These are phyloP conservation scores for Tephrocybe sp. DNA, from an alignment of 768 basidiomycete genomes.

Conservation along the genomic window DNA sequence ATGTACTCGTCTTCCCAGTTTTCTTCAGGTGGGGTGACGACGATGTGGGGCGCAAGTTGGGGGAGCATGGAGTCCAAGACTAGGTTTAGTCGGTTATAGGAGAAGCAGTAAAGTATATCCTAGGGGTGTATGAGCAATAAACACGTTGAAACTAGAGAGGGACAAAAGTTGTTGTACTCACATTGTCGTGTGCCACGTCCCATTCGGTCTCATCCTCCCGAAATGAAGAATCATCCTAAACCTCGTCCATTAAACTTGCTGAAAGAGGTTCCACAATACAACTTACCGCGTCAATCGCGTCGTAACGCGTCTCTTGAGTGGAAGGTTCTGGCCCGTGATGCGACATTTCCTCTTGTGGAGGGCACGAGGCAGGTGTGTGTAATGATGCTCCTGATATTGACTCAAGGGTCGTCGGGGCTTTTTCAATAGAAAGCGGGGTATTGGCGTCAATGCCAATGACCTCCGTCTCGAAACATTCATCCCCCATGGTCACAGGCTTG, in stretches of 20 bases:
- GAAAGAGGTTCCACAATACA: neutral
- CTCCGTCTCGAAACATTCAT: neutral
- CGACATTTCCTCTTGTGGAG: constrained; percentile 13
- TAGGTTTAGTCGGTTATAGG: constrained; percentile 31
- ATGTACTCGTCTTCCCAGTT: constrained; percentile 32
- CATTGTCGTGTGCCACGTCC: constrained; percentile 15
- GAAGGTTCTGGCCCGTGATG: neutral
- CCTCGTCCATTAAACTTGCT: too few species aligned
- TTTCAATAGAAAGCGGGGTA: neutral
- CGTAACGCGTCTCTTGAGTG: constrained; percentile 6
- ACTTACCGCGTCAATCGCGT: constrained; percentile 9
- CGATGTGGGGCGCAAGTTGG: constrained; percentile 46
- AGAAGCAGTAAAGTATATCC: constrained; percentile 27
- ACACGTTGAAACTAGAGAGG: neutral
- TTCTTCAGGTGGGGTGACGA: constrained; percentile 48
- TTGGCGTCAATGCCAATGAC: neutral
- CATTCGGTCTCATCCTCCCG: constrained; percentile 7
- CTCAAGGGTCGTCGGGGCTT: neutral
- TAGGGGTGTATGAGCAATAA: constrained; percentile 12
- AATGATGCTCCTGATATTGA: constrained; percentile 2
- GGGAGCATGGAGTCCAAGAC: constrained; percentile 45
- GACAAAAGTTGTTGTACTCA: constrained; percentile 1
- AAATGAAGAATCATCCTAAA: too few species aligned
- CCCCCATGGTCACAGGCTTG: constrained; percentile 6
- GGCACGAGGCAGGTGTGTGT: constrained; percentile 12